Evolutionary conservation across 1,284 basidiomycete species (phyloP), one percentile per base, ranked within the genome.

Genomic region (Coriolopsis trogii): DNA sequence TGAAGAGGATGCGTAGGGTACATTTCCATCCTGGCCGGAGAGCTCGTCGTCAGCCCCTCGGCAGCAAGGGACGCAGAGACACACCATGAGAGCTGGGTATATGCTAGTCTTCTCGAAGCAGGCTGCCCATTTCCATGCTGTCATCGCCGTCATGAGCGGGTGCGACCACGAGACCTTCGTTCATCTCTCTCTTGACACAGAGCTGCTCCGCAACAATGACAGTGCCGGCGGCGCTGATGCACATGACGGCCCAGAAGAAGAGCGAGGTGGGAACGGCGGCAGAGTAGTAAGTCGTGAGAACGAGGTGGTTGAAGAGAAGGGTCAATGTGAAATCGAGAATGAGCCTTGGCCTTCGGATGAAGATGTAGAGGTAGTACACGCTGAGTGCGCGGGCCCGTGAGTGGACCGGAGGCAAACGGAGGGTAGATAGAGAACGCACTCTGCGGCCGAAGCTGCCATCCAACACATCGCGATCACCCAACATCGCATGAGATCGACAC

Each of bases 241-340:
- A 69, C 71, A 95, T 79, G 40, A 95, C 79, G 45, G 85, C 64
- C 90, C 93, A 98, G 73, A 90, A 96, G 77, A 94, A 98, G 39
- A 93, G 66, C 4, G 91, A 93, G 0, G 90, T 89, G 2, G 97
- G 96, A 65, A 98, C 77, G 6, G 87, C 80, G 40, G 86, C 84
- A 2, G 94, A 85, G 71, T 95, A 97, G 71, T 95, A 96, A 15
- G 91, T 93, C 39, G 95, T 95, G 48, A 98, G 74, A 46, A 98
- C 85, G 43, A 97, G 74, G 71, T 99, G 95, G 65, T 90, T 87
- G 75, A 97, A 88, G 47, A 91, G 75, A 46, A 98, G 83, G 0
- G 97, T 98, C 50, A 96, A 70, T 7, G 90, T 79, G 72, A 98
- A 98, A 73, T 99, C 96, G 60, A 99, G 86, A 64, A 99, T 90